Percentiles rank a stretch among this genome's conserved stretches.
Evolutionary conservation across 768 basidiomycete species (phyloP).

Genomic region (Mycena epipterygia): DNA sequence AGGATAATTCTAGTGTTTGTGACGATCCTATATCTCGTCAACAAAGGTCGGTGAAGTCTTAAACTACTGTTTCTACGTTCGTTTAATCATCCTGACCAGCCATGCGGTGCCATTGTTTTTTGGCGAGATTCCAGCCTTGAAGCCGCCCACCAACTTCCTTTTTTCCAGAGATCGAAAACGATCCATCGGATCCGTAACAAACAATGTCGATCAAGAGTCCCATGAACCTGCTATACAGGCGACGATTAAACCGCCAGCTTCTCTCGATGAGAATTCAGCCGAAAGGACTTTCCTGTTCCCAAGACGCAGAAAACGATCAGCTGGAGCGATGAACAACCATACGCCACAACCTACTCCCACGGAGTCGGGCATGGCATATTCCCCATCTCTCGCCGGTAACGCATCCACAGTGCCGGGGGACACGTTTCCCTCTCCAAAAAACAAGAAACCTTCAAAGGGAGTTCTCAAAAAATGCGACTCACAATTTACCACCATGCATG

Average conservation of each 20-base stretch:
- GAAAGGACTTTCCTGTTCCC: neutral
- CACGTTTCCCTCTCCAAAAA: neutral
- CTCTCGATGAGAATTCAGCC: constrained; percentile 8
- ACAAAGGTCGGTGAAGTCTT: neutral
- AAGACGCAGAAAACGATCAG: neutral
- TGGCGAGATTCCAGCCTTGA: constrained; percentile 8
- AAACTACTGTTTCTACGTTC: neutral
- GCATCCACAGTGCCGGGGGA: neutral
- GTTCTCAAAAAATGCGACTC: neutral
- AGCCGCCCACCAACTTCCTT: neutral
- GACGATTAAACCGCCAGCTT: constrained; percentile 9
- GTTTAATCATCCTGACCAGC: neutral
- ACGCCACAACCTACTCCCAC: neutral
- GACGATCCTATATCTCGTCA: neutral
- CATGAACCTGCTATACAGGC: neutral
- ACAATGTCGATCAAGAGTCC: neutral
- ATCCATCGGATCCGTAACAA: constrained; percentile 17
- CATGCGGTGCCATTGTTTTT: constrained; percentile 7
- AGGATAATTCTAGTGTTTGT: neutral
- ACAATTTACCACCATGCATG: neutral
- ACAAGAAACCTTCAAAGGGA: neutral
- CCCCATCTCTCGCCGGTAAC: neutral
- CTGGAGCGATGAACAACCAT: neutral
- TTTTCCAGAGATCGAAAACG: constrained; percentile 17
- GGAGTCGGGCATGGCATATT: neutral